phyloP scores from a whole-genome alignment of 164 flowering plant genomes.

The Chloranthus sessilifolius region DNA sequence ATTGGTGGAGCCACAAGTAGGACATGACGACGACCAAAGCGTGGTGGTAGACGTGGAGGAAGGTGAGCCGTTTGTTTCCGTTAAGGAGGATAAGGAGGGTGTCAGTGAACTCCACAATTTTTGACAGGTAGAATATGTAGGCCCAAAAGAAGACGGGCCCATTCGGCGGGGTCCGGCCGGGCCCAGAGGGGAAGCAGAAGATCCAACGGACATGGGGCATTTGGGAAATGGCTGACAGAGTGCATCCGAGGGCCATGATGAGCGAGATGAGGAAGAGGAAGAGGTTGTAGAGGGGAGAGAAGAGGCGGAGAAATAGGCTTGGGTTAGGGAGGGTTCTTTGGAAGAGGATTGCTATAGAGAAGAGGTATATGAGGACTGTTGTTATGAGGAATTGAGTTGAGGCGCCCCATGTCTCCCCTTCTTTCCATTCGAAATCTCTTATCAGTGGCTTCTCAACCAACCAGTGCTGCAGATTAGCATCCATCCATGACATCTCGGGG shows the following conservation, averaged over 20 bases:
- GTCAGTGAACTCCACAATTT: conserved; percentile 69
- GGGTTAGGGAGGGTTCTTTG: conserved; percentile 37
- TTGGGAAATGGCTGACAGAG: conserved; percentile 47
- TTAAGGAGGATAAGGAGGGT: conserved; percentile 65
- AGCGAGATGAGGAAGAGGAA: conserved; percentile 70
- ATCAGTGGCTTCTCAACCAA: conserved; percentile 59
- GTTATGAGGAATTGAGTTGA: conserved; percentile 48
- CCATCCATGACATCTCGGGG: too few relatives aligned
- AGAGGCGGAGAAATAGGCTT: conserved; percentile 39
- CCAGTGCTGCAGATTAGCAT: conserved; percentile 31
- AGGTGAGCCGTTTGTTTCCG: conserved; percentile 47
- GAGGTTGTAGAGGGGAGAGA: conserved; percentile 71
- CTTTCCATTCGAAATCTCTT: conserved; percentile 53
- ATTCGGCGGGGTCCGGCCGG: conserved; percentile 35
- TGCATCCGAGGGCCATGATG: conserved; percentile 72
- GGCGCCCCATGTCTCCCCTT: conserved; percentile 41
- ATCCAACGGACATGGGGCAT: conserved; percentile 34
- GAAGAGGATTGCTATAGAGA: conserved; percentile 37
- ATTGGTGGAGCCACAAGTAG: conserved; percentile 59
- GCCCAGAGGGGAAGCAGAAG: conserved; percentile 67
- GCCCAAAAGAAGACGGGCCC: conserved; percentile 97
- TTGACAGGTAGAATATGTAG: conserved; percentile 86
- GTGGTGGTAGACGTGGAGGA: conserved; percentile 98
- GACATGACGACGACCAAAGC: conserved; percentile 78
- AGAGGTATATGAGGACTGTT: conserved; percentile 21